These are phyloP conservation scores for Isoetes engelmannii DNA, from an alignment of 83 land plant genomes.

Conservation along the genomic window DNA sequence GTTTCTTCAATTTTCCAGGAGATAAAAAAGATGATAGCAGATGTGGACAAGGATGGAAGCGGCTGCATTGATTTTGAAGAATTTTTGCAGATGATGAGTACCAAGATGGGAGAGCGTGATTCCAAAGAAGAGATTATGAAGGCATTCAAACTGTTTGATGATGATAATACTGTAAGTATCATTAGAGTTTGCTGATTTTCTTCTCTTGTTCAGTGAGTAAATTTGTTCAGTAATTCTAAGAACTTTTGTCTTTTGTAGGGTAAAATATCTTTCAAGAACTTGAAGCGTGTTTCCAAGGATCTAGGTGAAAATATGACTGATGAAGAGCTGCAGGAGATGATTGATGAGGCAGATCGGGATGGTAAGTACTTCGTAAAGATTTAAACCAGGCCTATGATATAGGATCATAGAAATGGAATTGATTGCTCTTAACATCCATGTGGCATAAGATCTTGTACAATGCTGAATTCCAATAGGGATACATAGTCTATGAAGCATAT, in stretches of 20 bases:
- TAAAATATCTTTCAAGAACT: conserved; percentile 10
- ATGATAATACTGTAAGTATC: conserved; percentile 9
- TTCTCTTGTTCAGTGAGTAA: too few relatives aligned
- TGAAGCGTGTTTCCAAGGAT: background rate
- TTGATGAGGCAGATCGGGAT: conserved; percentile 31
- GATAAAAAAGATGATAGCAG: conserved; percentile 17
- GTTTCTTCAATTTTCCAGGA: conserved; percentile 14
- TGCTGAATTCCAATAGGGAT: too few relatives aligned
- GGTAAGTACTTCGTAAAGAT: conserved; percentile 38
- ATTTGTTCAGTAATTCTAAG: too few relatives aligned
- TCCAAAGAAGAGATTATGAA: conserved; percentile 17
- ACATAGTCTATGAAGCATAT: too few relatives aligned
- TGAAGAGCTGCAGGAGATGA: conserved; percentile 17
- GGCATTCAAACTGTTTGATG: conserved; percentile 5
- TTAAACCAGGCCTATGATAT: too few relatives aligned
- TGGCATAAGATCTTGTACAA: too few relatives aligned
- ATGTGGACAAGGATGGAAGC: conserved; percentile 15
- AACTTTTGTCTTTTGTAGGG: background rate
- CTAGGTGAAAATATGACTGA: conserved; percentile 10
- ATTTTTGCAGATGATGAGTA: conserved; percentile 24
- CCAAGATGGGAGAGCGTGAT: conserved; percentile 24
- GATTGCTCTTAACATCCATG: too few relatives aligned
- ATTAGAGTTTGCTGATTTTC: too few relatives aligned
- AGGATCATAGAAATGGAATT: too few relatives aligned
- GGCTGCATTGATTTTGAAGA: conserved; percentile 20